Percentiles rank a stretch among this genome's conserved stretches.
These are phyloP conservation scores for Cytospora schulzeri DNA, from an alignment of 2,329 filamentous ascomycete species.

Conservation along the genomic window DNA sequence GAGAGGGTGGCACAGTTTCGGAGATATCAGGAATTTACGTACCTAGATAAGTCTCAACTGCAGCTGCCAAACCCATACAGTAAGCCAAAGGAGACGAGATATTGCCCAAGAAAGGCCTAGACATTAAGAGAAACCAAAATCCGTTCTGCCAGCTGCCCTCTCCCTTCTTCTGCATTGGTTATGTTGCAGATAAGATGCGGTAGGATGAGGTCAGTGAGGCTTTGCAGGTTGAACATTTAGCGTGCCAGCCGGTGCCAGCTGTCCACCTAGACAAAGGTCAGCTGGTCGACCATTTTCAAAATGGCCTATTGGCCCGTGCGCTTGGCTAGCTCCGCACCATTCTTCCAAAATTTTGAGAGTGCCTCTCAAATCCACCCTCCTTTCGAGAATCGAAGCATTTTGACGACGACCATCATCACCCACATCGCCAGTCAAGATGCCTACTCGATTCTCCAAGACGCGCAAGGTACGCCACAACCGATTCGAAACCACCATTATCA, in stretches of 20 bases:
- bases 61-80: not conserved
- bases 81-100: not conserved
- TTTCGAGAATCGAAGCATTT: slow-evolving; percentile 20
- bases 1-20: not conserved
- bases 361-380: slow-evolving; percentile 9
- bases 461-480: slow-evolving; percentile 53
- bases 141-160: not conserved
- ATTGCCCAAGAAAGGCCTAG: not conserved
- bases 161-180: not conserved
- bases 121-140: not conserved
- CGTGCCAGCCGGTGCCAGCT: not conserved
- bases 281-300: not conserved
- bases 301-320: not conserved
- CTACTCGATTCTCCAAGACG: slow-evolving; percentile 75
- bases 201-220: not conserved
- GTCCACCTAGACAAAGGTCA: not conserved
- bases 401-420: slow-evolving; percentile 27
- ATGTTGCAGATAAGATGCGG: not conserved
- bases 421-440: slow-evolving; percentile 41
- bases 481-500: slow-evolving; percentile 8
- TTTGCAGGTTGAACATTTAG: not conserved
- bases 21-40: not conserved
- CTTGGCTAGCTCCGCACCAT: slow-evolving; percentile 1
- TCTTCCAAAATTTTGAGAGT: not conserved
- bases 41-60: not conserved